Evolutionary conservation across 2,329 filamentous ascomycete genomes (phyloP), one percentile per base, ranked within the genome.

Genomic region (Mollisiaceae sp.): DNA sequence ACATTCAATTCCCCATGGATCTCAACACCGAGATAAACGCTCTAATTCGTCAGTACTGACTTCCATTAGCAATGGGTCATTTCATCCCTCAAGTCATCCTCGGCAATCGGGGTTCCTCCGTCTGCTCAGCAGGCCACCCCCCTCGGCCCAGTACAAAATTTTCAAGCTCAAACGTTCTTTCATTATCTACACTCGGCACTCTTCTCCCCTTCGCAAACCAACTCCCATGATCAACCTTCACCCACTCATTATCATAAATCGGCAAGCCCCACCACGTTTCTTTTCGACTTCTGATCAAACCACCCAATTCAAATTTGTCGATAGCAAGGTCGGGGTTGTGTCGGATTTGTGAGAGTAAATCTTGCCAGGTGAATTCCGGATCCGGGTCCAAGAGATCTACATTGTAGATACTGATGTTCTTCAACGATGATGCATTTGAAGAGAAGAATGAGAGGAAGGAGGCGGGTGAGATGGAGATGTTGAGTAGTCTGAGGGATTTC

Each of bases 301-400:
- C 64, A 4, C 63, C 45, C 6, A 70, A 15, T 47, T 70, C 63
- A 54, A 70, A 70, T 39, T 67, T 69, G 32, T 67, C 59, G 2
- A 70, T 52, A n/a, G 55, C 20, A 20, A 38, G 27, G 8, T 24
- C 41, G 14, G 27, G 8, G 22, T 59, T 47, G 11, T 9, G 60
- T 22, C 62, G 61, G 1, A 70, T 14, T 14, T 22, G 24, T 15
- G 27, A 39, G 2, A 70, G 65, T 32, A 65, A 64, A 11, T 14
- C 32, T 8, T 59, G 41, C 67, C 64, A 70, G n/a, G 47, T 59
- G 41, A 11, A 27, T 36, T 60, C 36, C 15, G 8, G n/a, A 35
- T 60, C 36, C n/a, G 8, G n/a, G 18, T 8, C 47, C 4, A 35
- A 15, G 20, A 63, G 59, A 2, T 60, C 57, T 27, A 39, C 56